These are phyloP conservation scores for Pholiota molesta DNA, from an alignment of 768 basidiomycete species.

Conservation along the genomic window DNA sequence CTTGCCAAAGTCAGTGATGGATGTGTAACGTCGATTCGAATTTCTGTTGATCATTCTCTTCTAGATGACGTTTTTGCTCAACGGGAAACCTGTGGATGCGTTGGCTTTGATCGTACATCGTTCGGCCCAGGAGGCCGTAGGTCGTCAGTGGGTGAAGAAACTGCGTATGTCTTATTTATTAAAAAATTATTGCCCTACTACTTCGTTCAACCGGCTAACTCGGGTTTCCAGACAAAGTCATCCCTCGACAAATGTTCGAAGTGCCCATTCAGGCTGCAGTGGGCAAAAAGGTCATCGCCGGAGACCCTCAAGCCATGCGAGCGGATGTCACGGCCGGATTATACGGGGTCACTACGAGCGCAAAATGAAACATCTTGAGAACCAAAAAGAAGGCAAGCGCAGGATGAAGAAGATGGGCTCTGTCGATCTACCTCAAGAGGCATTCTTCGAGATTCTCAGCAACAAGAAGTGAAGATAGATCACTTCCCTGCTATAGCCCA, in stretches of 20 bases:
- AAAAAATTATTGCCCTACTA: not conserved
- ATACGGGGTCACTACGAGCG: conserved; percentile 97
- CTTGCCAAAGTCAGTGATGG: conserved; percentile 70
- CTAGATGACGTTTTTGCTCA: conserved; percentile 90
- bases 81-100: conserved; percentile 89
- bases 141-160: conserved; percentile 87
- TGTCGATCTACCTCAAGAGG: conserved; percentile 92
- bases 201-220: not conserved
- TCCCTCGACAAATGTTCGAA: conserved; percentile 92
- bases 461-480: conserved; percentile 42
- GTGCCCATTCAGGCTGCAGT: conserved; percentile 94
- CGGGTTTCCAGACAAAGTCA: conserved; percentile 71
- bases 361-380: conserved; percentile 85
- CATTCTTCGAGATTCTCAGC: conserved; percentile 90
- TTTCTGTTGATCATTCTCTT: conserved; percentile 7
- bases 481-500: not conserved
- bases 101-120: conserved; percentile 90
- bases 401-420: conserved; percentile 86
- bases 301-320: conserved; percentile 84
- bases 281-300: conserved; percentile 84
- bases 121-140: conserved; percentile 74
- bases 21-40: not conserved
- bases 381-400: conserved; percentile 93
- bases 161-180: conserved; percentile 59
- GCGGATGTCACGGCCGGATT: conserved; percentile 94